phyloP scores from a whole-genome alignment of 176 grass and related monocot genomes.

The Musa schizocarpa region DNA sequence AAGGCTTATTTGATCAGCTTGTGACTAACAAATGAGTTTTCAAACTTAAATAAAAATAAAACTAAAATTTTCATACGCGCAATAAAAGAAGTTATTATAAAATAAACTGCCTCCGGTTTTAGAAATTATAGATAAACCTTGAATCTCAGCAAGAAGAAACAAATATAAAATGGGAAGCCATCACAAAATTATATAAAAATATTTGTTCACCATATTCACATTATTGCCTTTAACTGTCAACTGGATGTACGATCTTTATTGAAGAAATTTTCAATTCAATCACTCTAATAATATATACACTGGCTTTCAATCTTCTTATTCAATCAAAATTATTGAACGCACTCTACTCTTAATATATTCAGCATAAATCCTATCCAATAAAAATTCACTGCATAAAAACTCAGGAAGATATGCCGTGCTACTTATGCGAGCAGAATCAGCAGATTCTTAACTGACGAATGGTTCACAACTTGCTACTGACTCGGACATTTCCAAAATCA shows the following conservation, averaged over 20 bases:
- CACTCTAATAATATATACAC: too few species aligned
- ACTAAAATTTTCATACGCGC: background rate
- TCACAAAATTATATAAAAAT: too few species aligned
- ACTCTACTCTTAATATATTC: background rate
- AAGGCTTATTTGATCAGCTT: too few species aligned
- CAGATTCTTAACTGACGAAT: too few species aligned
- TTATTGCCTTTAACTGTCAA: background rate
- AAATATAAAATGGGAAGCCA: too few species aligned
- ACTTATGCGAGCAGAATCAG: too few species aligned
- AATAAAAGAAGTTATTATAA: background rate
- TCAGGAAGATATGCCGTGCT: too few species aligned
- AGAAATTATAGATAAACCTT: background rate
- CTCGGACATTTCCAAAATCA: background rate
- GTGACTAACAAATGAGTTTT: background rate
- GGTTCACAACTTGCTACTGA: background rate
- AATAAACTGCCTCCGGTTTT: background rate
- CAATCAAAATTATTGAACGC: background rate
- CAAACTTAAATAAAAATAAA: background rate
- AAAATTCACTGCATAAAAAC: too few species aligned
- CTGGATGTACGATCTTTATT: too few species aligned
- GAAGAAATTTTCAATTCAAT: too few species aligned
- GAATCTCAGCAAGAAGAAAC: background rate
- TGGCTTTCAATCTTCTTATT: background rate
- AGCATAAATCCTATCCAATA: background rate
- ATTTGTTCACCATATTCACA: background rate